Conservation (phyloP, 257 asterid genomes). For the Henckelia pumila region DNA sequence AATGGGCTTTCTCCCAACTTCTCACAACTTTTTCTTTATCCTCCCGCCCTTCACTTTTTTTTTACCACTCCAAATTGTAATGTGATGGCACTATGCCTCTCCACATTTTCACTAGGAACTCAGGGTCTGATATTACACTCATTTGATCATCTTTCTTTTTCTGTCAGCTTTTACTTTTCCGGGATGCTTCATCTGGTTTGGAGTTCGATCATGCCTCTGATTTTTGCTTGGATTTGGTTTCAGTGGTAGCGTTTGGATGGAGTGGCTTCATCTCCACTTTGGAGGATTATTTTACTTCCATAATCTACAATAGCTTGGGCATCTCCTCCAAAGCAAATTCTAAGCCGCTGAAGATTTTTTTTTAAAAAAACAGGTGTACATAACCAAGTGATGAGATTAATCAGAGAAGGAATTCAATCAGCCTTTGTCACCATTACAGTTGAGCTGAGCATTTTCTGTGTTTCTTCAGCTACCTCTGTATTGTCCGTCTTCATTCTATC, state of each 20-base stretch:
- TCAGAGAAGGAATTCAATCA: not conserved
- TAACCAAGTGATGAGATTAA: not conserved
- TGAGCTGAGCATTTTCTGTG: not conserved
- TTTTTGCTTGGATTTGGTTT: not conserved
- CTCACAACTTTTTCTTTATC: no score
- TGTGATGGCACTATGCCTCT: not conserved
- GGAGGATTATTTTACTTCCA: not conserved
- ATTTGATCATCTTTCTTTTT: not conserved
- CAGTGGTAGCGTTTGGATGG: not conserved
- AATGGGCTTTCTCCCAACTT: no score
- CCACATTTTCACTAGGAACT: not conserved
- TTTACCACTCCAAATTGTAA: no score
- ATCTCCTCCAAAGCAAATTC: not conserved
- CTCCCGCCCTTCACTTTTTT: no score
- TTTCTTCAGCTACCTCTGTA: not conserved
- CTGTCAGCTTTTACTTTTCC: not conserved
- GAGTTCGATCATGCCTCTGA: not conserved
- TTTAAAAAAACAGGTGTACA: not conserved
- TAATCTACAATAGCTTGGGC: not conserved
- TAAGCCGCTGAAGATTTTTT: not conserved
- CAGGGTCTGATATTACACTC: not conserved
- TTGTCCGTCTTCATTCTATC: conserved; percentile 7
- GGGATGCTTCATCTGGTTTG: not conserved
- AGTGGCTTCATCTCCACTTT: not conserved
- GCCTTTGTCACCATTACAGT: not conserved